These are phyloP conservation scores for Salix viminalis DNA, from an alignment of 345 rosid genomes.

Conservation along the genomic window DNA sequence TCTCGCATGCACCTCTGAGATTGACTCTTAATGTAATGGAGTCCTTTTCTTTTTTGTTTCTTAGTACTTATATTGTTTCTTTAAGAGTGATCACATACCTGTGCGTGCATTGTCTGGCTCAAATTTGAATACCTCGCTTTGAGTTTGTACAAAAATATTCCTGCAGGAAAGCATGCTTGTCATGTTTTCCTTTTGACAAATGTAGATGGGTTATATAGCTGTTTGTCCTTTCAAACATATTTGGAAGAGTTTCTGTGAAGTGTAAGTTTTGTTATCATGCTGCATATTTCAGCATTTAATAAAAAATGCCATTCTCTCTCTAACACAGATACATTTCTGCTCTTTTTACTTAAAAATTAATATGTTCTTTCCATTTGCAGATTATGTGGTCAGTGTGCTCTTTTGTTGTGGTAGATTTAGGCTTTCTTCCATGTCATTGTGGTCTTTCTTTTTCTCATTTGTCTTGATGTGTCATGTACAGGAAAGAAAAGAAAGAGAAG, in stretches of 20 bases:
- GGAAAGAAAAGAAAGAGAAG: conserved; percentile 80
- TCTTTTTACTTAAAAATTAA: neutral
- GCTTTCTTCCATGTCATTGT: neutral
- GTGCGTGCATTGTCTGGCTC: neutral
- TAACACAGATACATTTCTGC: neutral
- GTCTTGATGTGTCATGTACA: conserved; percentile 24
- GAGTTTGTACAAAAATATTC: neutral
- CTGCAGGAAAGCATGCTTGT: neutral
- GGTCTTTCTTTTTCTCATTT: conserved; percentile 8
- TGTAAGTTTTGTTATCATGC: neutral
- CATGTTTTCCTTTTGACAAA: neutral
- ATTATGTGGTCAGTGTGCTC: neutral
- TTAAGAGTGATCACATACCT: neutral
- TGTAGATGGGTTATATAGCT: neutral
- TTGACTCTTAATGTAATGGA: neutral
- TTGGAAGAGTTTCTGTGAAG: neutral
- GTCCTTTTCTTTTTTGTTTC: neutral
- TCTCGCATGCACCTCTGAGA: neutral
- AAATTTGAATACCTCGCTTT: neutral
- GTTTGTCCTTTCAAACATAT: neutral
- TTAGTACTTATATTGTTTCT: neutral
- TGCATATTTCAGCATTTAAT: neutral
- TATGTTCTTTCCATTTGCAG: neutral
- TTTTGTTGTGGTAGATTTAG: neutral
- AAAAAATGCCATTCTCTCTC: neutral